Base-by-base conservation (phyloP, 352 stramenopile genomes). In the Peronospora farinosa region DNA sequence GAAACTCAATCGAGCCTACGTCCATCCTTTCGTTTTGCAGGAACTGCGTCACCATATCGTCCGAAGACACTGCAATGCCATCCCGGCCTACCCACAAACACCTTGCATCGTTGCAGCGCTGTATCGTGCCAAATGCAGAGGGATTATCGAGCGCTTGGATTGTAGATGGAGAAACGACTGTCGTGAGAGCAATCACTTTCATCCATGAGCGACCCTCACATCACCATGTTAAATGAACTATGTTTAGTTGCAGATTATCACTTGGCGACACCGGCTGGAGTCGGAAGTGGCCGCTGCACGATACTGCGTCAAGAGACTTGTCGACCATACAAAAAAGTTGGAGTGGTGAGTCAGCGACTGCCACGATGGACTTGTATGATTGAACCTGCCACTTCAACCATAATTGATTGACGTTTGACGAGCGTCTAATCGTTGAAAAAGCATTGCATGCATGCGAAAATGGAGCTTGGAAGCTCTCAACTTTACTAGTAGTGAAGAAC, bases 1-100 rank as follows among this genome's bases (percentile, higher is more conserved):
- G 63, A 47, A 70, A 70, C 27, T 72, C 59, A 36, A 58, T 61
- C 41, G 71, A 47, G 7, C 51, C 38, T 32, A 57, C 25, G 16
- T 74, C 53, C 40, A 70, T 54, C n/a, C 32, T 25, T 51, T 88
- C 67, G 35, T 57, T 63, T 27, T 51, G 47, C 52, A 90, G 60
- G 41, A 88, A 68, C 48, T 86, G 71, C n/a, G 60, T 72, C 62
- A 84, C 72, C 54, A 90, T 73, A 27, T 60, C 65, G 28, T 66
- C 51, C 21, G 65, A 48, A 0, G 37, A 7, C 36, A 87, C 66
- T 7, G 61, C 50, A 9, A 60, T 25, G 19, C 77, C 73, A 7
- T 67, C 38, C 2, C 44, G 59, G 45, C 69, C 77, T n/a, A 65
- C 61, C 77, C 79, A 91, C 37, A 81, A 57, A 48, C 79, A 91